Base-by-base conservation (phyloP, 257 asterid species). In the Phtheirospermum japonicum region DNA sequence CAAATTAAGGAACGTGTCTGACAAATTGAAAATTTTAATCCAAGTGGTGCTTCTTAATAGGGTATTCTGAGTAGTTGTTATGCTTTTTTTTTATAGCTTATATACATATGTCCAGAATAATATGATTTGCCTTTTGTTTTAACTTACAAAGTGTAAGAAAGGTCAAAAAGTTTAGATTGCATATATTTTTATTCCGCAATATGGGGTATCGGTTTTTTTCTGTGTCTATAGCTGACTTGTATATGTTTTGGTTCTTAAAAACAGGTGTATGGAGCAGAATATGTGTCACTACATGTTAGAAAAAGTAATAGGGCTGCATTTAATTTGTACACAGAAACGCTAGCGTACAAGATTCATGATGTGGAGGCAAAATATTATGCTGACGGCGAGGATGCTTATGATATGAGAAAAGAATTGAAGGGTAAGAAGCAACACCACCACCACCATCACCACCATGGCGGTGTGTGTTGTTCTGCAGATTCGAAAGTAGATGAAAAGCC, bases 301-400 rank as follows among this genome's bases (percentile, higher is more conserved):
- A 89, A 82, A 73, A 81, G 97, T 69, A 93, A 93, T 63, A 78
- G 97, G 68, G 99, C 96, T 55, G 97, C 97, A 33, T 89, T 87
- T 75, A 87, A 89, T 74, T 66, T 93, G 79, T 93, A 93, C 75
- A 93, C 96, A 0, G 83, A 72, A 71, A 93, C 97, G 17, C 69
- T 89, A 62, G 92, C 90, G 32, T 93, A 93, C 85, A 84, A 83
- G 81, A 89, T 93, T 70, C 89, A 87, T 70, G 99, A 93, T 37
- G 71, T 89, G 66, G 99, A 93, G 77, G 96, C 97, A 40, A 93
- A 89, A 68, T 93, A 93, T 70, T 93, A 93, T 59, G 97, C 99
- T 1, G 97, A 93, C 65, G 99, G 99, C n/a, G 99, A 93, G 69
- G 99, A 93, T 75, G 99, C 99, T 19, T 93, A 89, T 68, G 99